Conservation (phyloP, 164 flowering plant genomes). For the Magnolia kwangsiensis region DNA sequence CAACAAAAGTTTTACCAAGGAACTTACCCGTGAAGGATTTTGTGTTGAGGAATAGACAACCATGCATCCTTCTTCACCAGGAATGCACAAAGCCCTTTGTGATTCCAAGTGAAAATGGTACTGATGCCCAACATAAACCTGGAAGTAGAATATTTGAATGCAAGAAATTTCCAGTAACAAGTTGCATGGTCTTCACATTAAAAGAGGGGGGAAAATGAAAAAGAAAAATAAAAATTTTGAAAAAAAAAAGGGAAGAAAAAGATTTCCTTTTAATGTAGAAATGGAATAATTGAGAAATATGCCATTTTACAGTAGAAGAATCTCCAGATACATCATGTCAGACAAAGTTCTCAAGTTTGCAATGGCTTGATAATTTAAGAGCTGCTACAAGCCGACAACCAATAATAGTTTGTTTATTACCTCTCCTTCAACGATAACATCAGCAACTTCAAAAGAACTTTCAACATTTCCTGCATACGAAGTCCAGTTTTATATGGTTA, state of each 20-base stretch:
- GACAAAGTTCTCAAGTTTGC: background rate
- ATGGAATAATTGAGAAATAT: background rate
- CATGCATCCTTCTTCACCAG: constrained; percentile 14
- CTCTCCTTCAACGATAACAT: constrained; percentile 10
- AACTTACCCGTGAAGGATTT: constrained; percentile 12
- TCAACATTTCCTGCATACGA: constrained; percentile 7
- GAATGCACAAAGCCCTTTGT: constrained; percentile 15
- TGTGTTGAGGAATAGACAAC: constrained; percentile 8
- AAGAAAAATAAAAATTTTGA: too few species aligned
- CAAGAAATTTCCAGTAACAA: background rate
- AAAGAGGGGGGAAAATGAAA: too few species aligned
- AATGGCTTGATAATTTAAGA: background rate
- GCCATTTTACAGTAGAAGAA: background rate
- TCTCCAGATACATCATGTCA: background rate
- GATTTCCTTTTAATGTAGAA: background rate
- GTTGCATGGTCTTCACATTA: background rate
- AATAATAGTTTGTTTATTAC: constrained; percentile 3
- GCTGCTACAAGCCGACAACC: background rate
- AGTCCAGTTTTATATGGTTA: background rate
- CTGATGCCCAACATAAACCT: constrained; percentile 12
- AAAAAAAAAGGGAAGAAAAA: background rate
- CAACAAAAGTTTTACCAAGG: background rate
- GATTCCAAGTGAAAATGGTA: constrained; percentile 12
- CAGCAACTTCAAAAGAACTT: constrained; percentile 5
- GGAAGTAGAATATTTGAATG: background rate